Evolutionary conservation across 768 basidiomycete species (phyloP).

Genomic region (Termitomyces sp.): DNA sequence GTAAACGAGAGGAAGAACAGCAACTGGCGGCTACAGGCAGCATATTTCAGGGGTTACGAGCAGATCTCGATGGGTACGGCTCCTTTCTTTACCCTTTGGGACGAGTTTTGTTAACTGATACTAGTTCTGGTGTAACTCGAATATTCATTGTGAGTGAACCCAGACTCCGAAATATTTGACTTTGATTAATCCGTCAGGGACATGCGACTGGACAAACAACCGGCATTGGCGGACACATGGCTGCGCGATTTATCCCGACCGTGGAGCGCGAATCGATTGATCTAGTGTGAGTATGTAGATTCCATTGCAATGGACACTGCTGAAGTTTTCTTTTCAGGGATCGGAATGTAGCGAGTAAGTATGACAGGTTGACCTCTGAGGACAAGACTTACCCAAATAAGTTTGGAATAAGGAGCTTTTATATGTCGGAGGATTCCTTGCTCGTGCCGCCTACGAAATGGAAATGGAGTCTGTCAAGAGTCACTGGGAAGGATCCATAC

Average conservation of each 20-base stretch:
- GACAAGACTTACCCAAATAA: conserved; percentile 21
- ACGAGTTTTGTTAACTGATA: conserved; percentile 1
- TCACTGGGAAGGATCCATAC: conserved; percentile 54
- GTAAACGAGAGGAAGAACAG: conserved; percentile 61
- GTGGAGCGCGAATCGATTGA: conserved; percentile 95
- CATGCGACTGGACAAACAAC: conserved; percentile 93
- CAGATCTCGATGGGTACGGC: conserved; percentile 77
- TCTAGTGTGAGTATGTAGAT: conserved; percentile 55
- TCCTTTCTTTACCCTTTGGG: not conserved
- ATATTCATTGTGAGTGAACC: conserved; percentile 73
- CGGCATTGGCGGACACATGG: conserved; percentile 61
- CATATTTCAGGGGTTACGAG: conserved; percentile 83
- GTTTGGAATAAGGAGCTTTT: conserved; percentile 92
- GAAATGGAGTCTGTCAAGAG: conserved; percentile 62
- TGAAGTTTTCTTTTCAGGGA: conserved; percentile 45
- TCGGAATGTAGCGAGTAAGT: conserved; percentile 71
- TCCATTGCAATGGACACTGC: not conserved
- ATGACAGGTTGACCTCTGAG: conserved; percentile 1
- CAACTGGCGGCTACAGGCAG: conserved; percentile 64
- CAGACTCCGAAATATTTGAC: not conserved
- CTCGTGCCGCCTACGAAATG: conserved; percentile 80
- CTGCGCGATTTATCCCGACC: conserved; percentile 90
- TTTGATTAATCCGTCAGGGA: conserved; percentile 46
- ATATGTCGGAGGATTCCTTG: conserved; percentile 77
- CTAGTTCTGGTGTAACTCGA: conserved; percentile 61